Evolutionary conservation across 352 stramenopile genomes (phyloP).

Genomic region (Phytophthora sp.): DNA sequence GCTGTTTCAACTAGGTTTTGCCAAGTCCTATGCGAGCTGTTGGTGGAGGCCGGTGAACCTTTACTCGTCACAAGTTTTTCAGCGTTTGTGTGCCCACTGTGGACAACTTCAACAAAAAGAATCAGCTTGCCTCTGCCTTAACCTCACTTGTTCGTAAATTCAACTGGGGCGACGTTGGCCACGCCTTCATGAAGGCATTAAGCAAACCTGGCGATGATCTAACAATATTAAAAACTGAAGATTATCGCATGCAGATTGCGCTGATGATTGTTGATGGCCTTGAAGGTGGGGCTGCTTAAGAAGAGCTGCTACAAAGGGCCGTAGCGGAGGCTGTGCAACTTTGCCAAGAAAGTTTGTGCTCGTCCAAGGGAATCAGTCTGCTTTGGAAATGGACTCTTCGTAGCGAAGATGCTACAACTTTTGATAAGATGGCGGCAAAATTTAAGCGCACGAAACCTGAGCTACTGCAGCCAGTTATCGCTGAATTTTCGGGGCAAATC

Average conservation of each 20-base stretch:
- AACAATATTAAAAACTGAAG: neutral
- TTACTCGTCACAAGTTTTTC: slow-evolving; percentile 8
- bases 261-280: neutral
- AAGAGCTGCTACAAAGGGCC: neutral
- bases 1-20: neutral
- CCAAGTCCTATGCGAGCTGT: neutral
- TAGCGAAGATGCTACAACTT: neutral
- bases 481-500: neutral
- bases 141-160: slow-evolving; percentile 1
- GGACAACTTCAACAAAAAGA: slow-evolving; percentile 1
- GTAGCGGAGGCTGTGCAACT: neutral
- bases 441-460: slow-evolving; percentile 2
- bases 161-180: slow-evolving; percentile 4
- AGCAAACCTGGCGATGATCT: neutral
- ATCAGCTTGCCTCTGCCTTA: neutral
- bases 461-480: neutral
- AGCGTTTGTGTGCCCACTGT: neutral
- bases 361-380: neutral
- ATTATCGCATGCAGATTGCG: neutral
- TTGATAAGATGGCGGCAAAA: neutral
- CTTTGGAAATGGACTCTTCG: slow-evolving; percentile 17
- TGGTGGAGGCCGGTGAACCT: slow-evolving; percentile 1
- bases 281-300: neutral
- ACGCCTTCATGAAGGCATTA: neutral
- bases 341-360: neutral